Base-by-base conservation (phyloP, 2,329 filamentous ascomycete genomes). In the Aspergillus phoenicis region DNA sequence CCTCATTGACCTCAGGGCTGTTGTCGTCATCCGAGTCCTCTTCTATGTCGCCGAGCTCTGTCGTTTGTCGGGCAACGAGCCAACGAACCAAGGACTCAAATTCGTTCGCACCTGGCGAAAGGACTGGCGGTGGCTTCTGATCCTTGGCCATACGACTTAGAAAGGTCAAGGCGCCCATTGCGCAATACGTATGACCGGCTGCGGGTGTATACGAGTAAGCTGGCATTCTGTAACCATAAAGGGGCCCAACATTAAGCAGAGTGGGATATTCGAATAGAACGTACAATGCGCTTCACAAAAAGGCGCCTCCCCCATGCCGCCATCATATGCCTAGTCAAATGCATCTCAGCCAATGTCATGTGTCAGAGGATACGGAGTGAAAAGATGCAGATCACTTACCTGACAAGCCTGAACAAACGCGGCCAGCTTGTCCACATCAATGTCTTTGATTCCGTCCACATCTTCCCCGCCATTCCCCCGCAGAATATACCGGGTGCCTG, bases 171-270 rank as follows among this genome's bases (percentile, higher is more conserved):
- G 92, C 89, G 10, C 87, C 88, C 57, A 97, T 84, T 7, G 89
- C 93, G 75, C 93, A 97, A 80, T 93, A 97, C 8, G 91, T 93
- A 75, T 96, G 94, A 20, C 95, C 95, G 67, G 91, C 91, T 93
- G 63, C 28, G 38, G 10, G 33, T 30, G 60, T 60, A 56, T 30
- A 30, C 62, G 63, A 70, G 65, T 54, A 64, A 48, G 62, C 57
- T 36, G 41, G 17, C 28, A 26, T 20, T 53, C 51, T 51, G 59
- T 47, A 48, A 45, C 11, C 24, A 38, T 8, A 24, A 11, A n/a
- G 24, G 15, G 30, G 11, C 2, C 11, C 33, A 15, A 15, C 5
- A 5, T 11, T 13, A 36, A 15, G 33, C 33, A 36, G 33, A 47
- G 43, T 17, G 49, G 47, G 58, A 48, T 38, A 52, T 28, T 39